Evolutionary conservation across 2,329 filamentous ascomycete genomes (phyloP).

Genomic region (Calonectria multiphialidica): DNA sequence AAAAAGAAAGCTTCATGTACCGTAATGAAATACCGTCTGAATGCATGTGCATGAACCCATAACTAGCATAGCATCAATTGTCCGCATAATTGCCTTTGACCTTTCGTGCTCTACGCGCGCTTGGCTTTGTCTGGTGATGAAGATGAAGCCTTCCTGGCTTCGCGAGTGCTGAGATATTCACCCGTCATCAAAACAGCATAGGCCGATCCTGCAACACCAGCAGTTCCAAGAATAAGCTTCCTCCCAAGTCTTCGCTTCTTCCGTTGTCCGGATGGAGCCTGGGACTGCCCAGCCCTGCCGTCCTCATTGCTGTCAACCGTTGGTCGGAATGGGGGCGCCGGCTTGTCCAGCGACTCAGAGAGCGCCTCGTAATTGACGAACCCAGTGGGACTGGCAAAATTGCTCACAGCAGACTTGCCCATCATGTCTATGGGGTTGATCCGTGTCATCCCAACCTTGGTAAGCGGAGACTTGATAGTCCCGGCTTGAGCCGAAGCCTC

Average conservation of each 20-base stretch:
- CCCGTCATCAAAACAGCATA: conserved; percentile 71
- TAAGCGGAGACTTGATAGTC: neutral
- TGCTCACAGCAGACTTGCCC: conserved; percentile 61
- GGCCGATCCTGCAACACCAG: conserved; percentile 65
- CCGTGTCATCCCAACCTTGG: neutral
- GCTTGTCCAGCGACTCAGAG: conserved; percentile 45
- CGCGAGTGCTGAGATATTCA: conserved; percentile 67
- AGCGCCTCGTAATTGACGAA: conserved; percentile 72
- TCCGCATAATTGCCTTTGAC: conserved; percentile 35
- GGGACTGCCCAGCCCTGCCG: conserved; percentile 61
- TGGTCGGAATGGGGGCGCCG: conserved; percentile 50
- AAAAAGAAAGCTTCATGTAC: neutral
- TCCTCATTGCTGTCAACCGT: conserved; percentile 59
- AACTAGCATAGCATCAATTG: neutral
- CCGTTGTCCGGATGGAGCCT: conserved; percentile 43
- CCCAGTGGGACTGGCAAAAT: conserved; percentile 74
- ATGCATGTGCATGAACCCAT: neutral
- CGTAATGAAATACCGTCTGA: neutral
- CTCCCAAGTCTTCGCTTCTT: conserved; percentile 58
- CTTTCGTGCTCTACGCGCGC: conserved; percentile 53
- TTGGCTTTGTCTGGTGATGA: neutral
- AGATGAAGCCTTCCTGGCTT: conserved; percentile 29
- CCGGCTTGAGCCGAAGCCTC: conserved; percentile 29
- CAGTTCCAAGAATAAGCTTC: conserved; percentile 65
- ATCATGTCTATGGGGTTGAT: conserved; percentile 73